A percentile compares a stretch with the other conserved stretches of the same genome.
Evolutionary conservation across 2,329 filamentous ascomycete species (phyloP).

Genomic region (Calonectria pteridis): DNA sequence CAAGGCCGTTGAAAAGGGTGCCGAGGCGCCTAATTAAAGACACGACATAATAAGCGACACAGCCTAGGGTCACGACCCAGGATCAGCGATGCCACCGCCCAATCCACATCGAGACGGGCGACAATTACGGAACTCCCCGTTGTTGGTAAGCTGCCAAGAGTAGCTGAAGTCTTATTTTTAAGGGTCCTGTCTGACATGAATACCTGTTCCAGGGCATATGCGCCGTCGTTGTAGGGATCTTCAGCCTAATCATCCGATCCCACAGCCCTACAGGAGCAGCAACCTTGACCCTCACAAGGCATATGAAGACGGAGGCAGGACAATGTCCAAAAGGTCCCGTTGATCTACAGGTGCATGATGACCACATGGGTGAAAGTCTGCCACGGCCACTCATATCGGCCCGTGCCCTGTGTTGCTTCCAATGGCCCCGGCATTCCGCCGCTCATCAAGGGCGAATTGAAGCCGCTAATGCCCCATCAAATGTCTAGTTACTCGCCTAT

Average conservation of each 20-base stretch:
- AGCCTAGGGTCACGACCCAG: slow-evolving; percentile 37
- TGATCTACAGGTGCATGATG: slow-evolving; percentile 1
- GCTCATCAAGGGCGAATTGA: background rate
- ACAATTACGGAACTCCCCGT: slow-evolving; percentile 18
- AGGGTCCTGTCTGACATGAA: background rate
- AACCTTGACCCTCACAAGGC: background rate
- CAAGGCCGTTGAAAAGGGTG: background rate
- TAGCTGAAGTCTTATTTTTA: background rate
- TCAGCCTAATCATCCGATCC: background rate
- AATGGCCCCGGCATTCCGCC: background rate
- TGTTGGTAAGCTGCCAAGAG: slow-evolving; percentile 4
- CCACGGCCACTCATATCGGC: slow-evolving; percentile 7
- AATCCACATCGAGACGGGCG: background rate
- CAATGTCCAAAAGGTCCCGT: slow-evolving; percentile 2
- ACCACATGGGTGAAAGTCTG: background rate
- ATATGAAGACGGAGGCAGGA: background rate
- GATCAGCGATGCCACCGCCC: slow-evolving; percentile 29
- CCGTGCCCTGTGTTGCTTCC: background rate
- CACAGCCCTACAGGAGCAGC: background rate
- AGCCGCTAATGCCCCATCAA: background rate
- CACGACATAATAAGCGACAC: slow-evolving; percentile 38
- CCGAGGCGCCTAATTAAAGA: slow-evolving; percentile 15
- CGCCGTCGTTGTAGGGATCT: background rate
- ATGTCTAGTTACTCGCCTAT: background rate
- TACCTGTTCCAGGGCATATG: background rate